Conservation (phyloP, 1,139 yeast genomes). For the Blastobotrys illinoisensis region DNA sequence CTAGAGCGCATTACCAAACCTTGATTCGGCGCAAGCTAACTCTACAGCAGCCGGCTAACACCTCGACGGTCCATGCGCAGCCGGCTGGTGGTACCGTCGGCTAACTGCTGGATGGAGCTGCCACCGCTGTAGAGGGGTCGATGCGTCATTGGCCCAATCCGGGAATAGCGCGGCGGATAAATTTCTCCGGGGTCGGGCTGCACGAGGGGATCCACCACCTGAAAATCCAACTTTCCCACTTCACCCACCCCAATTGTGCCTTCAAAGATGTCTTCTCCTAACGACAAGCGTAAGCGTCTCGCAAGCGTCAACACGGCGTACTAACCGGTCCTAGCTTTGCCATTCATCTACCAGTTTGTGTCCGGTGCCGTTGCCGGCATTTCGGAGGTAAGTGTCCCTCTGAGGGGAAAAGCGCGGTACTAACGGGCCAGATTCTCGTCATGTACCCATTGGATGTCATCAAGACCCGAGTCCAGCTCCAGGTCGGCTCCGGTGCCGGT, state of each 20-base stretch:
- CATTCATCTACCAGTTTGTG: constrained; percentile 83
- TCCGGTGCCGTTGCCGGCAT: constrained; percentile 98
- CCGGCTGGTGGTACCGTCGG: background rate
- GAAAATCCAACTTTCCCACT: background rate
- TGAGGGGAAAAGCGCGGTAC: background rate
- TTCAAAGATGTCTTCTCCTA: constrained; percentile 13
- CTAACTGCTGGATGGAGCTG: background rate
- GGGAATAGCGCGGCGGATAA: background rate
- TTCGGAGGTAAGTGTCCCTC: constrained; percentile 49
- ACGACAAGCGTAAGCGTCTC: constrained; percentile 19
- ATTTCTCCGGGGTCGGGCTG: constrained; percentile 1
- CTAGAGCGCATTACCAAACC: too few species aligned
- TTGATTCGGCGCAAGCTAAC: too few species aligned
- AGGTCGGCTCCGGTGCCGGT: constrained; percentile 51
- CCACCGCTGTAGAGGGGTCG: background rate
- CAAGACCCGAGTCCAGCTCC: constrained; percentile 93
- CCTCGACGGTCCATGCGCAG: background rate
- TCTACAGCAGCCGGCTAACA: too few species aligned
- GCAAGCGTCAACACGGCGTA: background rate
- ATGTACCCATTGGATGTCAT: constrained; percentile 99
- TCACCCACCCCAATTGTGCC: background rate
- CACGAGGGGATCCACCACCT: background rate
- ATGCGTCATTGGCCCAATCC: background rate
- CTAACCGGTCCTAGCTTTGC: constrained; percentile 45
- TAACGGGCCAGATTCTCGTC: constrained; percentile 54